phyloP scores from a whole-genome alignment of 192 early-diverging fungal species.

The Glomus cerebriforme region DNA sequence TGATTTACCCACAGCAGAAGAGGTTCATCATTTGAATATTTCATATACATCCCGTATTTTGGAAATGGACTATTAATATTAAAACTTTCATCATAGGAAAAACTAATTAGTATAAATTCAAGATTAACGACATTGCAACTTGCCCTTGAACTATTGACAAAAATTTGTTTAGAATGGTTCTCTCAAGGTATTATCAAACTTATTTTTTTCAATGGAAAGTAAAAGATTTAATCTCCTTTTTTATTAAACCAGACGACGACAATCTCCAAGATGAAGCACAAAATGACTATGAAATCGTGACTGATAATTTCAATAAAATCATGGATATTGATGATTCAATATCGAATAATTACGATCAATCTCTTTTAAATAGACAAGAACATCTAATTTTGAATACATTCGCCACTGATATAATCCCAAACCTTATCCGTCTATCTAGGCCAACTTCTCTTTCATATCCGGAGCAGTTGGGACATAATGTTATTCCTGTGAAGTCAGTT shows the following conservation, averaged over 20 bases:
- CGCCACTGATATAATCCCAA: slow-evolving; percentile 50
- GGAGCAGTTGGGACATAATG: slow-evolving; percentile 39
- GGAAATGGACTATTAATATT: not conserved
- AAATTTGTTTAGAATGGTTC: slow-evolving; percentile 72
- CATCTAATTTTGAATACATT: slow-evolving; percentile 50
- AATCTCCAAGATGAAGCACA: slow-evolving; percentile 31
- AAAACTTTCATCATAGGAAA: slow-evolving; percentile 26
- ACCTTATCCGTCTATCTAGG: slow-evolving; percentile 49
- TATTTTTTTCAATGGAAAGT: not conserved
- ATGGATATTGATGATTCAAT: slow-evolving; percentile 46
- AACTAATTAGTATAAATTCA: slow-evolving; percentile 51
- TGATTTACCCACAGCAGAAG: not conserved
- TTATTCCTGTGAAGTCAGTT: slow-evolving; percentile 26
- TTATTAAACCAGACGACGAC: slow-evolving; percentile 38
- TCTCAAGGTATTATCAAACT: slow-evolving; percentile 39
- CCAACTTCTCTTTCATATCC: slow-evolving; percentile 55
- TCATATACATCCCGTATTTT: too few relatives aligned
- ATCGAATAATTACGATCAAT: slow-evolving; percentile 44
- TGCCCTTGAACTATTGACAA: slow-evolving; percentile 80
- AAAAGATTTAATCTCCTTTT: not conserved
- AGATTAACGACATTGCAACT: slow-evolving; percentile 67
- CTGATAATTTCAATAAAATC: slow-evolving; percentile 39
- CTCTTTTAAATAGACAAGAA: slow-evolving; percentile 31
- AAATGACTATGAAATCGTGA: slow-evolving; percentile 46
- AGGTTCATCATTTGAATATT: not conserved